phyloP scores from a whole-genome alignment of 306 rosid genomes.

The Urtica urens region DNA sequence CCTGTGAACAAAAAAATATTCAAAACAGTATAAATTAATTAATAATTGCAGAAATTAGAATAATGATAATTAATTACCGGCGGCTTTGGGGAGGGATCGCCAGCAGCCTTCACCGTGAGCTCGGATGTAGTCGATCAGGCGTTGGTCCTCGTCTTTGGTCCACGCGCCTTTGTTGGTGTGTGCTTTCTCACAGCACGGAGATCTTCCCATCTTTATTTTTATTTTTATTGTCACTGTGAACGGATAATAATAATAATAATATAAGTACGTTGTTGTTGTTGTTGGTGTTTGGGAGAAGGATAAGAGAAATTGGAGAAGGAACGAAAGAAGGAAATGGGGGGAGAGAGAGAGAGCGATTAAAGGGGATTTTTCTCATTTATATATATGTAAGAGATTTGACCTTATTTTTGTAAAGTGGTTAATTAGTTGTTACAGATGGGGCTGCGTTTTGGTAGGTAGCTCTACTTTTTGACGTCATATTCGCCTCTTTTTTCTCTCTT shows the following conservation, averaged over 20 bases:
- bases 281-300: background rate
- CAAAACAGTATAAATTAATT: background rate
- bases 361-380: constrained; percentile 2
- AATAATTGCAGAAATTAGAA: background rate
- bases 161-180: constrained; percentile 73
- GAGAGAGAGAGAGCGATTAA: background rate
- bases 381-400: constrained; percentile 37
- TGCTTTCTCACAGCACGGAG: constrained; percentile 68
- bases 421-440: constrained; percentile 30
- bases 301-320: background rate
- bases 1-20: constrained; percentile 15
- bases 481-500: constrained; percentile 8
- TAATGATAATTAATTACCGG: constrained; percentile 24
- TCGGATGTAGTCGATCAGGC: constrained; percentile 55
- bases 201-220: constrained; percentile 33
- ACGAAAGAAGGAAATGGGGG: background rate
- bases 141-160: constrained; percentile 73
- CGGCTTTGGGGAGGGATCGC: constrained; percentile 68
- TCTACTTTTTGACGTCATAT: constrained; percentile 33
- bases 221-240: background rate
- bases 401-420: constrained; percentile 36
- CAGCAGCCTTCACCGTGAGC: constrained; percentile 69
- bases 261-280: background rate
- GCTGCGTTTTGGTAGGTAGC: constrained; percentile 35
- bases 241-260: constrained; percentile 15